A percentile compares a stretch with the other conserved stretches of the same genome.
Evolutionary conservation across 495 filamentous ascomycete genomes (phyloP).

Genomic region (Talaromyces liani): DNA sequence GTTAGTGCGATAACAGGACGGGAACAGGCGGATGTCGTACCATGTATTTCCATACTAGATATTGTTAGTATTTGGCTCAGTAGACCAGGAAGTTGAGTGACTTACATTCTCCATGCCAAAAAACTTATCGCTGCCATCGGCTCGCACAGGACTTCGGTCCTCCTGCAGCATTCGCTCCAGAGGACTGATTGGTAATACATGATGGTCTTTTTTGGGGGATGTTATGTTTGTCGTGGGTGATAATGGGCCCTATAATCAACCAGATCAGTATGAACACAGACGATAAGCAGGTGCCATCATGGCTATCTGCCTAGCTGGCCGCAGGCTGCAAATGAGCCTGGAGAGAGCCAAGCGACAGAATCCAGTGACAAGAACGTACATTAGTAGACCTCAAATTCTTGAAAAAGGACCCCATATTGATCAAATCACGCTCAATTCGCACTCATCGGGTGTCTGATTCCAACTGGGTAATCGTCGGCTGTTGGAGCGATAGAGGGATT

Average conservation of each 20-base stretch:
- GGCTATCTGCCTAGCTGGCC: not conserved
- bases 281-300: not conserved
- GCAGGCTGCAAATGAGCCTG: slow-evolving; percentile 12
- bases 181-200: slow-evolving; percentile 60
- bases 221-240: slow-evolving; percentile 33
- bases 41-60: slow-evolving; percentile 92
- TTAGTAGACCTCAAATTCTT: slow-evolving; percentile 34
- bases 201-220: slow-evolving; percentile 64
- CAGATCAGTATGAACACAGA: slow-evolving; percentile 13
- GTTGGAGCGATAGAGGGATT: not conserved
- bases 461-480: not conserved
- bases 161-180: slow-evolving; percentile 75
- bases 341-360: slow-evolving; percentile 7
- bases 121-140: slow-evolving; percentile 95
- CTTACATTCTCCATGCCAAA: slow-evolving; percentile 97
- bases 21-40: slow-evolving; percentile 42
- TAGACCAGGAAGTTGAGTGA: slow-evolving; percentile 12
- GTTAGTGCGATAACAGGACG: not conserved
- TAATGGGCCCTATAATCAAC: slow-evolving; percentile 27
- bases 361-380: slow-evolving; percentile 20
- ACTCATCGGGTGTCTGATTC: not conserved
- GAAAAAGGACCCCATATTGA: slow-evolving; percentile 36
- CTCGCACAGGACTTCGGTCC: slow-evolving; percentile 68
- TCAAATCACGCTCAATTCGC: not conserved
- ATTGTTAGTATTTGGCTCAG: not conserved